Base-by-base conservation (phyloP, 2,329 filamentous ascomycete species). In the Beauveria medogensis region DNA sequence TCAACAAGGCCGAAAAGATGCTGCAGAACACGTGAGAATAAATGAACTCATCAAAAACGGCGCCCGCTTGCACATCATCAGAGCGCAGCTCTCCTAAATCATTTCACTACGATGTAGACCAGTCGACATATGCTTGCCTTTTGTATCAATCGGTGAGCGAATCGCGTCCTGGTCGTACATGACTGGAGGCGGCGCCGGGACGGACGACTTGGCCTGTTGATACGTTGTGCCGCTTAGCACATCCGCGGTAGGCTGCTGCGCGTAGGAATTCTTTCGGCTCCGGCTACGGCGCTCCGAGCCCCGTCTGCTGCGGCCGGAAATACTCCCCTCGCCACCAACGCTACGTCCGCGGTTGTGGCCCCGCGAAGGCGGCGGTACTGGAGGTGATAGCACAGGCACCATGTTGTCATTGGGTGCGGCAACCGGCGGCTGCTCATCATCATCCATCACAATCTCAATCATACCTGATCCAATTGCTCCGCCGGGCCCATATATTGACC, bases 371-470 rank as follows among this genome's bases (percentile, higher is more conserved):
- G 75, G 78, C 5, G 77, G 79, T 2, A 74, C 74, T 1, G 77
- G 80, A 1, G 78, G 71, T 16, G 78, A 69, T 46, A 81, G 71
- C 63, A 79, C 73, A 7, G 78, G 77, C 1, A 80, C 75, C 46
- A 71, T 74, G 46, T 71, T 69, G 62, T 80, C 78, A 53, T 75
- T 74, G 1, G 74, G 75, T 2, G 72, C 70, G 9, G 73, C 73
- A 14, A 69, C 64, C 14, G 67, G 65, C 22, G 69, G 66, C 4
- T 69, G 66, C 20, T 82, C 78, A 6, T 84, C 81, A 2, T 85
- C 82, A 64, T 87, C 84, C 80, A 85, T 85, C 55, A 88, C 83
- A 63, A 88, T 85, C 69, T 88, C 84, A 64, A 88, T 86, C 67
- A 84, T 80, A 5, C 81, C 83, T 0, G 82, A 80, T 8, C 77